These are phyloP conservation scores for Trichoderma asperelloides DNA, from an alignment of 495 filamentous ascomycete genomes.

Conservation along the genomic window DNA sequence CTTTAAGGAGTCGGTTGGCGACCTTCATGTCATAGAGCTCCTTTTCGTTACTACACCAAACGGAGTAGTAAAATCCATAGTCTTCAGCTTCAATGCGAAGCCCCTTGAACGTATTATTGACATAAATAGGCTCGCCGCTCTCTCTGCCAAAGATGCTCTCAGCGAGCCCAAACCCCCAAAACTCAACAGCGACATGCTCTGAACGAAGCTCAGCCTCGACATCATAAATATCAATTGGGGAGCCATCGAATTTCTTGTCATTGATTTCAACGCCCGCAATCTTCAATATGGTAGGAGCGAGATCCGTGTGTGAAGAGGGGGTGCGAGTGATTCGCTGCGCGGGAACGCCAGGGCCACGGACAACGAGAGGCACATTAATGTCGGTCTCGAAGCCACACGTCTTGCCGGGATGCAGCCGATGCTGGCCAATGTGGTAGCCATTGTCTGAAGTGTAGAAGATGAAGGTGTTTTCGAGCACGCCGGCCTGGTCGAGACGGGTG, in stretches of 20 bases:
- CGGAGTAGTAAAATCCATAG: constrained; percentile 55
- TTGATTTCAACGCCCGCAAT: constrained; percentile 31
- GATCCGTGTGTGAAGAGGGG: constrained; percentile 60
- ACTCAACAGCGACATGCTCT: constrained; percentile 61
- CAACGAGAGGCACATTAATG: constrained; percentile 59
- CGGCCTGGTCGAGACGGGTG: constrained; percentile 38
- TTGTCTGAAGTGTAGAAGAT: constrained; percentile 69
- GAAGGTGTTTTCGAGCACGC: constrained; percentile 57
- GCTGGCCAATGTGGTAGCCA: constrained; percentile 67
- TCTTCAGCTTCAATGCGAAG: constrained; percentile 43
- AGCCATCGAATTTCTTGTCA: constrained; percentile 5
- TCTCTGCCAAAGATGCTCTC: constrained; percentile 6
- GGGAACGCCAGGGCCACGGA: constrained; percentile 51
- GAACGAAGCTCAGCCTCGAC: constrained; percentile 28
- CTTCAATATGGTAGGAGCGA: constrained; percentile 57
- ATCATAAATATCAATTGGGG: constrained; percentile 17
- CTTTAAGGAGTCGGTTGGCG: constrained; percentile 9
- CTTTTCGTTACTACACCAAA: constrained; percentile 58
- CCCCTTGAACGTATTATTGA: constrained; percentile 59
- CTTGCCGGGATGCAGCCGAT: constrained; percentile 64
- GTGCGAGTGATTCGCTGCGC: constrained; percentile 35
- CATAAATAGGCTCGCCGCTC: constrained; percentile 13
- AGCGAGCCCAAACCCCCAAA: constrained; percentile 42
- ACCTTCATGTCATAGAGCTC: constrained; percentile 56
- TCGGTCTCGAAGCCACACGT: constrained; percentile 65